phyloP scores from a whole-genome alignment of 495 filamentous ascomycete genomes.

The Penicillium samsonianum region DNA sequence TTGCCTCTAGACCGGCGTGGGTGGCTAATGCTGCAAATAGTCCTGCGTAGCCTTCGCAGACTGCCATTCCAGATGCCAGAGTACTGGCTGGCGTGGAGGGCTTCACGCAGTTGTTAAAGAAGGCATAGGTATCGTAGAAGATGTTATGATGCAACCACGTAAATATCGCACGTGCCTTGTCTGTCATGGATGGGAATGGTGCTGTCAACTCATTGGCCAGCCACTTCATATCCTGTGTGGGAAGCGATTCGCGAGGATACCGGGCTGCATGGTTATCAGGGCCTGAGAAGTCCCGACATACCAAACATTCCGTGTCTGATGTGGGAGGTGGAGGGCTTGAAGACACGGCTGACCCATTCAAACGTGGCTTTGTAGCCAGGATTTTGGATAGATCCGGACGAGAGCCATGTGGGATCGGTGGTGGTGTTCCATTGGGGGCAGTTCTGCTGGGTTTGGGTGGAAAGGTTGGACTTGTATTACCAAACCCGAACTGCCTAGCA shows the following conservation, averaged over 20 bases:
- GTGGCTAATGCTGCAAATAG: constrained; percentile 74
- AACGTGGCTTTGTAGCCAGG: constrained; percentile 55
- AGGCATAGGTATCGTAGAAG: constrained; percentile 73
- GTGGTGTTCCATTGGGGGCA: constrained; percentile 38
- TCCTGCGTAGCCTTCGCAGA: constrained; percentile 90
- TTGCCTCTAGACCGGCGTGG: constrained; percentile 68
- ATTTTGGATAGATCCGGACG: constrained; percentile 60
- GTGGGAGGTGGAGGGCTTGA: constrained; percentile 14
- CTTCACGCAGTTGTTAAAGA: constrained; percentile 69
- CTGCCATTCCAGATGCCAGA: constrained; percentile 72
- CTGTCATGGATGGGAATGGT: constrained; percentile 78
- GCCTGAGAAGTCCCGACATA: constrained; percentile 83
- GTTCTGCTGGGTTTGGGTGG: constrained; percentile 23
- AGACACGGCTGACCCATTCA: constrained; percentile 24
- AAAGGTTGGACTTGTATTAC: constrained; percentile 34
- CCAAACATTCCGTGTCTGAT: constrained; percentile 59
- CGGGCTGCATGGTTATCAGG: constrained; percentile 77
- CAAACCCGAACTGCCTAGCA: constrained; percentile 42
- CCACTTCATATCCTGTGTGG: constrained; percentile 63
- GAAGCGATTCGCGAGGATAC: constrained; percentile 69
- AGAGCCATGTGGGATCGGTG: constrained; percentile 57
- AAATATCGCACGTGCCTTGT: constrained; percentile 90
- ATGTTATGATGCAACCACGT: constrained; percentile 96
- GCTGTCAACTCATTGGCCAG: constrained; percentile 74
- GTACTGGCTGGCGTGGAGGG: constrained; percentile 67